phyloP scores from a whole-genome alignment of 768 basidiomycete genomes.

The Boletus barrowsii region DNA sequence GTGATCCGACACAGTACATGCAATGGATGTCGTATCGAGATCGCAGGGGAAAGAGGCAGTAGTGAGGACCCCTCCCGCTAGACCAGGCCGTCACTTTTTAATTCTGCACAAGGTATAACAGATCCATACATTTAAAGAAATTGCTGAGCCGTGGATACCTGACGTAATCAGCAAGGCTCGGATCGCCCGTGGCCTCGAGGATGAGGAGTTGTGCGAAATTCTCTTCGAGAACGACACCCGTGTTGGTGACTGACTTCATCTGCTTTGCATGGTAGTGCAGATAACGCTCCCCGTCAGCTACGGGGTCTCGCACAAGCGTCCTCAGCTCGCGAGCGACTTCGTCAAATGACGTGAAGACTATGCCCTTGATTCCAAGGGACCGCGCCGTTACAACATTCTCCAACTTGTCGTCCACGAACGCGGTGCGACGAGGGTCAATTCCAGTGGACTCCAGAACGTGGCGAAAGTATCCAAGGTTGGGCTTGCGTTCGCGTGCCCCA shows the following conservation, averaged over 20 bases:
- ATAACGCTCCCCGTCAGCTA: constrained; percentile 15
- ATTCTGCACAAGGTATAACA: neutral
- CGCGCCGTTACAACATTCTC: constrained; percentile 20
- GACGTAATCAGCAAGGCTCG: constrained; percentile 18
- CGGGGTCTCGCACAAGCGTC: constrained; percentile 13
- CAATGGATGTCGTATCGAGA: constrained; percentile 19
- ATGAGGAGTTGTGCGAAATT: constrained; percentile 22
- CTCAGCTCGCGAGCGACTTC: constrained; percentile 15
- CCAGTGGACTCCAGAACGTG: constrained; percentile 16
- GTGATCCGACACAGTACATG: constrained; percentile 18
- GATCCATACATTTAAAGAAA: constrained; percentile 16
- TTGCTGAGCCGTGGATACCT: constrained; percentile 19
- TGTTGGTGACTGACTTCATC: constrained; percentile 17
- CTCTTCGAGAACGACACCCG: constrained; percentile 16
- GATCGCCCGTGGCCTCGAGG: constrained; percentile 15
- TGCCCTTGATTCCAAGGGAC: constrained; percentile 20
- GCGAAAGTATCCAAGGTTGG: constrained; percentile 18
- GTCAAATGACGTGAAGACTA: constrained; percentile 17
- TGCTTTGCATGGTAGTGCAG: constrained; percentile 9
- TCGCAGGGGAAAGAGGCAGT: constrained; percentile 15
- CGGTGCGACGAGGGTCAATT: constrained; percentile 18
- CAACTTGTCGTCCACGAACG: constrained; percentile 23
- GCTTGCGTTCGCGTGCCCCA: constrained; percentile 15
- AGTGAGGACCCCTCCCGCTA: constrained; percentile 9
- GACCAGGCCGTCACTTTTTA: neutral